Conservation (phyloP, 2,329 filamentous ascomycete species). For the Fusarium zealandicum region DNA sequence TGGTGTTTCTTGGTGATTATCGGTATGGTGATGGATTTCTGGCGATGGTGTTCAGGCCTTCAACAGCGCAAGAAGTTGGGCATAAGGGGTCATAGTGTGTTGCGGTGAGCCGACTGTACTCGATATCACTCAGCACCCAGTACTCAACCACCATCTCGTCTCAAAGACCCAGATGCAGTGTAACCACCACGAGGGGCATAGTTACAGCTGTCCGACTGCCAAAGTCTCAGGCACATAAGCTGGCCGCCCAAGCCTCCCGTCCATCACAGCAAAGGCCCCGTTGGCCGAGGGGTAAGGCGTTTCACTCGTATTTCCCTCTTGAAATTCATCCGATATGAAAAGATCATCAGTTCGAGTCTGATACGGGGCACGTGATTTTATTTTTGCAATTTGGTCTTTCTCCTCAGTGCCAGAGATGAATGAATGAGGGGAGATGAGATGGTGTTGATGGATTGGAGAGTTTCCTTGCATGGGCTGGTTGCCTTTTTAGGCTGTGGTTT, state of each 20-base stretch:
- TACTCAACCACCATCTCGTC: too few relatives aligned
- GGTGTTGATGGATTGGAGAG: not conserved
- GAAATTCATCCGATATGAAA: slow-evolving; percentile 20
- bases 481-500: not conserved
- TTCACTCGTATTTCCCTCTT: slow-evolving; percentile 32
- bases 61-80: too few relatives aligned
- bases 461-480: too few relatives aligned
- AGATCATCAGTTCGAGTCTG: slow-evolving; percentile 40
- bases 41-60: too few relatives aligned
- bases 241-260: not conserved
- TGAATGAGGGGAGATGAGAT: not conserved
- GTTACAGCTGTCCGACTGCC: not conserved
- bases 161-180: not conserved
- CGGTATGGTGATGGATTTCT: too few relatives aligned
- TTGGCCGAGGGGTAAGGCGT: slow-evolving; percentile 42
- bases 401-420: too few relatives aligned
- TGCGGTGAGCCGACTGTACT: too few relatives aligned
- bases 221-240: not conserved
- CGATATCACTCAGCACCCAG: too few relatives aligned
- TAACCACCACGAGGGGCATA: not conserved
- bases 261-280: slow-evolving; percentile 26
- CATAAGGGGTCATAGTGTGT: too few relatives aligned
- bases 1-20: too few relatives aligned
- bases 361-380: slow-evolving; percentile 23
- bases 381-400: not conserved